These are phyloP conservation scores for Trichophyton equinum DNA, from an alignment of 2,329 filamentous ascomycete genomes.

Conservation along the genomic window DNA sequence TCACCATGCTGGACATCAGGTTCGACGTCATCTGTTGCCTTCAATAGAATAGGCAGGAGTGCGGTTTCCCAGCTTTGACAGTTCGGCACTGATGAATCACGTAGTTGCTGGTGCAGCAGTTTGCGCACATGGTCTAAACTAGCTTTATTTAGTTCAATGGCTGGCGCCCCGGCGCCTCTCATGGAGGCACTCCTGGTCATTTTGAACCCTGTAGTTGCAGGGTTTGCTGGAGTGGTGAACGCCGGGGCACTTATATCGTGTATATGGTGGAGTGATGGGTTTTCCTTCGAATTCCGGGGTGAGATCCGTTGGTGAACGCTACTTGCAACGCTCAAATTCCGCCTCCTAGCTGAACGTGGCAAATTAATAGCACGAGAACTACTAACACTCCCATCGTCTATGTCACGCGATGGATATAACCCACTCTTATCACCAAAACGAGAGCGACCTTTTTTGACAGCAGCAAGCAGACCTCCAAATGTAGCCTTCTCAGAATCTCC, in stretches of 20 bases:
- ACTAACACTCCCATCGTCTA: constrained; percentile 51
- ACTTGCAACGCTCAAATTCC: constrained; percentile 76
- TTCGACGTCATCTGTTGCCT: constrained; percentile 86
- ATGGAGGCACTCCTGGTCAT: constrained; percentile 73
- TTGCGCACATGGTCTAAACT: constrained; percentile 81
- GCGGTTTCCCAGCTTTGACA: constrained; percentile 76
- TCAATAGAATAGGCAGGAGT: constrained; percentile 75
- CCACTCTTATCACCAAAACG: constrained; percentile 60
- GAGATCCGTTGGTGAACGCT: constrained; percentile 58
- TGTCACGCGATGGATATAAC: constrained; percentile 55
- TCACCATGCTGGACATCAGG: constrained; percentile 83
- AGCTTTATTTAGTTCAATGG: constrained; percentile 73
- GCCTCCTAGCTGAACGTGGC: constrained; percentile 53
- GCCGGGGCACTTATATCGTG: constrained; percentile 23
- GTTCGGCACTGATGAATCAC: constrained; percentile 62
- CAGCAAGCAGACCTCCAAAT: constrained; percentile 59
- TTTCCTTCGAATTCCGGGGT: constrained; percentile 53
- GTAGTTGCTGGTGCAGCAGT: constrained; percentile 68
- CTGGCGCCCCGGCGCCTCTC: constrained; percentile 58
- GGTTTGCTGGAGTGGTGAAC: constrained; percentile 37
- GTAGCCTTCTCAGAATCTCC: constrained; percentile 63
- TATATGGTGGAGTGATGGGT: constrained; percentile 26
- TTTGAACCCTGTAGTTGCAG: constrained; percentile 31
- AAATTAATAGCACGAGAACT: constrained; percentile 47
- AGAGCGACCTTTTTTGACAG: constrained; percentile 64